Evolutionary conservation across 2,329 filamentous ascomycete species (phyloP).

Genomic region (Fusarium mangiferae): DNA sequence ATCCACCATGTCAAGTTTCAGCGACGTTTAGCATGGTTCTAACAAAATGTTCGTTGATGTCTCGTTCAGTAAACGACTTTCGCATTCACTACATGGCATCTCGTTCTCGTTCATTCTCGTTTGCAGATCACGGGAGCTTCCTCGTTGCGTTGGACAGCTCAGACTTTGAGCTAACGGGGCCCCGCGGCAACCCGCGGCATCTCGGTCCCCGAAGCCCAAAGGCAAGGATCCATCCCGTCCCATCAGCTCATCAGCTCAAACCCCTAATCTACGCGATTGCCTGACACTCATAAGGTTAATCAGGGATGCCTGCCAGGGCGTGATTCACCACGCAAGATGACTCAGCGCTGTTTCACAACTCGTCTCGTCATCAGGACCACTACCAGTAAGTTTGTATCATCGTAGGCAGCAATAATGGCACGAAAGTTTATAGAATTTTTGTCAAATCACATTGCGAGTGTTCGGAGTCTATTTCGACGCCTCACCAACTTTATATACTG

Average conservation of each 20-base stretch:
- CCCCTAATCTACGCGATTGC: neutral
- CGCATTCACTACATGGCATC: neutral
- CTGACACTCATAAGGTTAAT: neutral
- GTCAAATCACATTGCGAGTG: neutral
- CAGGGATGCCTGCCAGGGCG: neutral
- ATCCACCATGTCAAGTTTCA: neutral
- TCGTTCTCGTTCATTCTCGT: neutral
- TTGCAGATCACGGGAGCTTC: neutral
- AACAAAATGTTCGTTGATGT: accelerated
- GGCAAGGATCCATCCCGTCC: neutral
- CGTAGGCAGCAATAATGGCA: neutral
- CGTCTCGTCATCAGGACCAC: neutral
- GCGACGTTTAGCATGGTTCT: neutral
- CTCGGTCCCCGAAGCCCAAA: neutral
- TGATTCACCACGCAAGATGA: no score
- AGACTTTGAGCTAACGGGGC: neutral
- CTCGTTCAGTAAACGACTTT: neutral
- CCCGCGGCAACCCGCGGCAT: neutral
- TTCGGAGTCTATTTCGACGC: neutral
- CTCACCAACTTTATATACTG: no score
- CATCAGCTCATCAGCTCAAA: neutral
- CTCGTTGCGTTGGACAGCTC: neutral
- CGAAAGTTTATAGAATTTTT: neutral
- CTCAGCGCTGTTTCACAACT: neutral
- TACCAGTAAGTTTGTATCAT: neutral